Base-by-base conservation (phyloP, 2,329 filamentous ascomycete species). In the Leptosphaerulina australis region DNA sequence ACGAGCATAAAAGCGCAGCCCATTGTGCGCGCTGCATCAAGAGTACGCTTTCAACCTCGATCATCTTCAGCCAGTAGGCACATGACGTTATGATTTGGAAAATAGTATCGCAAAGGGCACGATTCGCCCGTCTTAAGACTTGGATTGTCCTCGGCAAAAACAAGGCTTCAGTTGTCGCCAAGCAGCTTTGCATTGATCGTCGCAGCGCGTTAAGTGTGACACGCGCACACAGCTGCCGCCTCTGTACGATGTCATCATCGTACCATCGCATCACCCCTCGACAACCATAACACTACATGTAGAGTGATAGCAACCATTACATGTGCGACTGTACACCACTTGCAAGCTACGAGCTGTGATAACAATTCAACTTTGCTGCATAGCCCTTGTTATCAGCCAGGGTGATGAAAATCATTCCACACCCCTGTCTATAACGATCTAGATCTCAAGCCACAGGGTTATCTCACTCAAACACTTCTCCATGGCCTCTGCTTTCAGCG, bases 391-490 rank as follows among this genome's bases (percentile, higher is more conserved):
- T 37, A 20, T 44, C 48, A 41, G 31, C 10, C 15, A 49, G 22
- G 18, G 43, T 3, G 8, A 44, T 36, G 47, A 36, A 44, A 44
- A 46, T 34, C 39, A 46, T 52, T 36, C 17, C 30, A 20, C 21
- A 33, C 43, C 44, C 47, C 40, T 40, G 47, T 25, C 12, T 31
- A 11, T 34, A 35, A 25, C 53, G 33, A 53, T 59, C 58, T 59
- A 57, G 56, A 57, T 49, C 46, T 35, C 34, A 37, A 56, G 49
- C 51, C 54, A 55, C 53, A 33, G 24, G 46, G 29, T 53, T 38
- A 47, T 41, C 34, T 53, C 50, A 35, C 22, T 49, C 48, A 30
- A 29, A 28, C 24, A n/a, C 17, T 49, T 22, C 43, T 17, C 49
- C 17, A 40, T 47, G 35, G 45, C 36, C 29, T 36, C 41, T 44